Evolutionary conservation across 108 stramenopile species (phyloP).

Genomic region (Hondaea fermentalgiana): DNA sequence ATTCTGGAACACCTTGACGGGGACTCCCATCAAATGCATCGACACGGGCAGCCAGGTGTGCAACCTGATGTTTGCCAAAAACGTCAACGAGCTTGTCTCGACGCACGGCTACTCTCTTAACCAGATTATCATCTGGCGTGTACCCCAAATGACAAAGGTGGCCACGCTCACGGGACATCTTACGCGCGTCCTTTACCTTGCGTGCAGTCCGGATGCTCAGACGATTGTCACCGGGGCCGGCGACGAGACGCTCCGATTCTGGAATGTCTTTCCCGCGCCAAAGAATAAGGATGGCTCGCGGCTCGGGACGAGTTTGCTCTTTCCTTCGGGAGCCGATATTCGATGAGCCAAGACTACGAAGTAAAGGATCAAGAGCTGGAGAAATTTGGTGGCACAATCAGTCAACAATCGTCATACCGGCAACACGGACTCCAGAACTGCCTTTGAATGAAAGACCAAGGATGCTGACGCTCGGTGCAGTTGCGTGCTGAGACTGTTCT

Average conservation of each 20-base stretch:
- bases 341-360: slow-evolving; percentile 17
- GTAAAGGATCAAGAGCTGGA: too few species aligned
- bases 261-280: slow-evolving; percentile 91
- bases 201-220: slow-evolving; percentile 87
- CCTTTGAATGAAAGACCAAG: too few species aligned
- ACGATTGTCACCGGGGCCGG: slow-evolving; percentile 97
- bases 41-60: slow-evolving; percentile 97
- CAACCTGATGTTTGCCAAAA: slow-evolving; percentile 88
- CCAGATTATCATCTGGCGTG: slow-evolving; percentile 61
- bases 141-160: slow-evolving; percentile 87
- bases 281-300: slow-evolving; percentile 35
- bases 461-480: too few species aligned
- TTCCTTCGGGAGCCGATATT: slow-evolving; percentile 32
- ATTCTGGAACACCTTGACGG: slow-evolving; percentile 91
- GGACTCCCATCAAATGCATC: slow-evolving; percentile 65
- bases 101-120: slow-evolving; percentile 96
- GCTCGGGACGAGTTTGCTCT: slow-evolving; percentile 25
- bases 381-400: too few species aligned
- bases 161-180: slow-evolving; percentile 94
- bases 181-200: slow-evolving; percentile 86
- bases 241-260: slow-evolving; percentile 96
- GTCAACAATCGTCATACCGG: too few species aligned
- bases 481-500: too few species aligned
- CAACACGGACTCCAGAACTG: too few species aligned
- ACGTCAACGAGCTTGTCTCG: slow-evolving; percentile 91